These are phyloP conservation scores for Xylariaceae sp. DNA, from an alignment of 2,329 filamentous ascomycete species.

Conservation along the genomic window DNA sequence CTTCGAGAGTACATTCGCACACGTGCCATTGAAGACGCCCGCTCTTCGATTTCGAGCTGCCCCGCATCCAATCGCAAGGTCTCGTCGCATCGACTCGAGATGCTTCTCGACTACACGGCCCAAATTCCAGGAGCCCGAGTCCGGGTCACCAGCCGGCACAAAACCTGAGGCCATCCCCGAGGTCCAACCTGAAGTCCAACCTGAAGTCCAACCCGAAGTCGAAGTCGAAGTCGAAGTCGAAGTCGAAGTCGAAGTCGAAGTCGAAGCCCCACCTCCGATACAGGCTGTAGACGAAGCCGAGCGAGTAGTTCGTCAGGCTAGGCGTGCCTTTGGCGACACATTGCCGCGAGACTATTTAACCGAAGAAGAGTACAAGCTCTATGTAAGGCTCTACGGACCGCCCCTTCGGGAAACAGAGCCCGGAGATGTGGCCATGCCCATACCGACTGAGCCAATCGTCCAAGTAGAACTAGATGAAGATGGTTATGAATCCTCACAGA, in stretches of 20 bases:
- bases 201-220: not conserved
- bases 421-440: constrained; percentile 53
- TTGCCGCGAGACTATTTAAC: constrained; percentile 18
- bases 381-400: constrained; percentile 17
- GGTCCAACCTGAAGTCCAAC: not conserved
- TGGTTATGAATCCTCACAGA: constrained; percentile 44
- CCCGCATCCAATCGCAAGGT: constrained; percentile 8
- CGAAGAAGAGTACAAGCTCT: constrained; percentile 19
- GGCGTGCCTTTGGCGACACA: constrained; percentile 18
- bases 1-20: constrained; percentile 33
- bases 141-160: not conserved
- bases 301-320: constrained; percentile 17
- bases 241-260: not conserved
- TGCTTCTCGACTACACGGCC: constrained; percentile 25
- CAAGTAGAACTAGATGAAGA: constrained; percentile 66
- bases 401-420: constrained; percentile 18
- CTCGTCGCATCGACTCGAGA: constrained; percentile 14
- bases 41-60: constrained; percentile 13
- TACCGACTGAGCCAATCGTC: constrained; percentile 70
- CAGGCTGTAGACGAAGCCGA: constrained; percentile 17
- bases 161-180: not conserved
- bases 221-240: too few species aligned
- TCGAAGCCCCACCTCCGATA: too few species aligned
- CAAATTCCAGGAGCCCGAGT: constrained; percentile 13
- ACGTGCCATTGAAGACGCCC: constrained; percentile 19